These are phyloP conservation scores for Globomyces pollinis-pini DNA, from an alignment of 192 early-diverging fungal species.

Conservation along the genomic window DNA sequence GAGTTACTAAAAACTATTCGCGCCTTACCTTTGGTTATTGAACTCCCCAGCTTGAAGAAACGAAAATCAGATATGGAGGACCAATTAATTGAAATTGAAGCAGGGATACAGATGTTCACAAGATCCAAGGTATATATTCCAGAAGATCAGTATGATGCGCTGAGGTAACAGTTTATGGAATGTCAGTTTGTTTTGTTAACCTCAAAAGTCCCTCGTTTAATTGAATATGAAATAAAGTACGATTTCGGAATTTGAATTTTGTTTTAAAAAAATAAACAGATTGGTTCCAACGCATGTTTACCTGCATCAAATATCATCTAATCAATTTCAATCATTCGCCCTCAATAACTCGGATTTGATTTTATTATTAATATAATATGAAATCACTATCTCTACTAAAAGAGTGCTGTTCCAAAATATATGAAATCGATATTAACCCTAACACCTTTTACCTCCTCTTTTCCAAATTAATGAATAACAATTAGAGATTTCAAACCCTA, in stretches of 20 bases:
- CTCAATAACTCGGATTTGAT: no score
- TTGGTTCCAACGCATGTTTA: not conserved
- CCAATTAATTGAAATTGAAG: constrained; percentile 36
- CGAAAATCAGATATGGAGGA: constrained; percentile 32
- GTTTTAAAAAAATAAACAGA: constrained; percentile 5
- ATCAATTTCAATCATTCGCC: no score
- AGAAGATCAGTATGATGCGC: constrained; percentile 14
- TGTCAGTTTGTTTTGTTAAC: no score
- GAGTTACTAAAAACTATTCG: constrained; percentile 29
- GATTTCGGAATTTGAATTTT: constrained; percentile 3
- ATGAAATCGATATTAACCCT: no score
- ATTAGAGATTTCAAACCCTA: no score
- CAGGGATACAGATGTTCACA: constrained; percentile 34
- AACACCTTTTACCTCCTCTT: no score
- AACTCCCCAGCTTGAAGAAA: constrained; percentile 27
- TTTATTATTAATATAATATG: no score
- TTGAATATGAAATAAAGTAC: constrained; percentile 6
- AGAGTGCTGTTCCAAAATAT: no score
- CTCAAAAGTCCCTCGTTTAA: no score
- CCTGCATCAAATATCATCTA: constrained; percentile 1
- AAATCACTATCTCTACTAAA: no score
- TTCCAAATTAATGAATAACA: no score
- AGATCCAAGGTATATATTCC: constrained; percentile 33
- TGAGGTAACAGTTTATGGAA: no score
- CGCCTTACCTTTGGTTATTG: constrained; percentile 38